phyloP scores from a whole-genome alignment of 2,329 filamentous ascomycete species.

The Alternaria brassicicola region DNA sequence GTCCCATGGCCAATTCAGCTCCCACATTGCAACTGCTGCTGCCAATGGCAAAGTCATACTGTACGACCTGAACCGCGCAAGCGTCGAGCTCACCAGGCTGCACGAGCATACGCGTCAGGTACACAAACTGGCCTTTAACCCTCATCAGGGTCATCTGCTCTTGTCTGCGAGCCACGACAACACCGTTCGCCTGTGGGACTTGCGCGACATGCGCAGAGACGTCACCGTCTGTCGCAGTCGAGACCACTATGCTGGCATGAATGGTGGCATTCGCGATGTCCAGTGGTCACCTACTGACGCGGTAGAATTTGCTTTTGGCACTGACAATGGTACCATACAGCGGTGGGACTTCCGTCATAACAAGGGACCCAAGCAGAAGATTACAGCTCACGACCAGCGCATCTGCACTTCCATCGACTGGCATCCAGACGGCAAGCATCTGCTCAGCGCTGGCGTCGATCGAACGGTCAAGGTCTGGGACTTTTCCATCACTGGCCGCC shows the following conservation, averaged over 20 bases:
- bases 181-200: constrained; percentile 68
- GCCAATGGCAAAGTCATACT: constrained; percentile 69
- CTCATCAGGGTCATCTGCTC: constrained; percentile 64
- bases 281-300: constrained; percentile 69
- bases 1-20: constrained; percentile 66
- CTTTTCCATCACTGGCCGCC: constrained; percentile 61
- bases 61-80: constrained; percentile 67
- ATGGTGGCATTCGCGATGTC: constrained; percentile 67
- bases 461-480: constrained; percentile 69
- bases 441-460: constrained; percentile 67
- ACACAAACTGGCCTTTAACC: constrained; percentile 69
- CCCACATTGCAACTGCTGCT: constrained; percentile 67
- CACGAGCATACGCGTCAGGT: constrained; percentile 70
- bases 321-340: constrained; percentile 68
- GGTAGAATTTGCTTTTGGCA: constrained; percentile 67
- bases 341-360: constrained; percentile 67
- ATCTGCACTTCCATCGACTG: constrained; percentile 68
- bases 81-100: constrained; percentile 65
- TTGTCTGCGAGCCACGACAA: constrained; percentile 70
- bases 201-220: constrained; percentile 61
- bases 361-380: constrained; percentile 63
- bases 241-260: constrained; percentile 62
- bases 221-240: constrained; percentile 61
- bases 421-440: constrained; percentile 70
- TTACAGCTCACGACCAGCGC: constrained; percentile 64